These are phyloP conservation scores for Hibiscus tridactylites DNA, from an alignment of 345 rosid species.

Conservation along the genomic window DNA sequence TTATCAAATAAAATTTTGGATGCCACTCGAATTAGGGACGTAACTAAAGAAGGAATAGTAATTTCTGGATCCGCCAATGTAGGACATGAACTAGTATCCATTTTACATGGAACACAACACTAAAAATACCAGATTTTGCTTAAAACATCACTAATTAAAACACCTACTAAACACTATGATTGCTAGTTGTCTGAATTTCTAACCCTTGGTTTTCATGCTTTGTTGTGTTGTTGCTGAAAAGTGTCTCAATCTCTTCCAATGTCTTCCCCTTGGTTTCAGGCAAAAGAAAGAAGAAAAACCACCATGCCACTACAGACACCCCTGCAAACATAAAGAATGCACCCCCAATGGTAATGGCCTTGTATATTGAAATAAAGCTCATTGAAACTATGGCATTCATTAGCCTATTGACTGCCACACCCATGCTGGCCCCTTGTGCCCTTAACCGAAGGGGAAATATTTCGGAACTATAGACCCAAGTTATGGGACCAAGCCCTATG, in stretches of 20 bases:
- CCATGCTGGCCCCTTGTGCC: conserved; percentile 74
- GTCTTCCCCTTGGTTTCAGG: conserved; percentile 86
- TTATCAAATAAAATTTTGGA: too few relatives aligned
- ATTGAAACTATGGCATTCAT: conserved; percentile 76
- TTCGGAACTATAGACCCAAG: conserved; percentile 90
- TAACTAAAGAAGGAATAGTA: too few relatives aligned
- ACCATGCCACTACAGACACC: conserved; percentile 43
- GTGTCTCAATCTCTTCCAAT: conserved; percentile 73
- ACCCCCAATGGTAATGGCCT: conserved; percentile 79
- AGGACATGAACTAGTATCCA: neutral
- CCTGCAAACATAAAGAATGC: conserved; percentile 77
- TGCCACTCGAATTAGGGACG: too few relatives aligned
- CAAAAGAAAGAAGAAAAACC: conserved; percentile 56
- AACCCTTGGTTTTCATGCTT: neutral
- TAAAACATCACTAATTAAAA: neutral
- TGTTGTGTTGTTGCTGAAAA: conserved; percentile 33
- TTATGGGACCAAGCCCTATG: conserved; percentile 66
- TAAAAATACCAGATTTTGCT: neutral
- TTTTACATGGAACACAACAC: neutral
- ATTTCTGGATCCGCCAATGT: too few relatives aligned
- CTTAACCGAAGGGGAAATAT: conserved; percentile 72
- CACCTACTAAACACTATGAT: neutral
- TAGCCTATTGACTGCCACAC: conserved; percentile 85
- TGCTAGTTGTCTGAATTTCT: conserved; percentile 9
- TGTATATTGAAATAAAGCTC: conserved; percentile 60